Conservation (phyloP, 495 filamentous ascomycete species). For the Aspergillus taichungensis region DNA sequence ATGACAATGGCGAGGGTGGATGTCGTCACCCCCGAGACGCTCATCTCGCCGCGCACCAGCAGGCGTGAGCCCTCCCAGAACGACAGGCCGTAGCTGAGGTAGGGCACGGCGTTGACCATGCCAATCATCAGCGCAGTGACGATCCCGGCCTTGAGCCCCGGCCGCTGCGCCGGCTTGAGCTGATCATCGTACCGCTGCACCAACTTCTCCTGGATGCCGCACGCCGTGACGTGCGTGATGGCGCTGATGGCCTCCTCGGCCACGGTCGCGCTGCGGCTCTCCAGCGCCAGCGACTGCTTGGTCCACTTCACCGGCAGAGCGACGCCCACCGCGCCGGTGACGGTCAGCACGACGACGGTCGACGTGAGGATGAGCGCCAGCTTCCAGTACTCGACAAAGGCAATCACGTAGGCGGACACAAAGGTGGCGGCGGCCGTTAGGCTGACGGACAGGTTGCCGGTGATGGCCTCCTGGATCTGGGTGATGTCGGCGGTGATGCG, state of each 20-base stretch:
- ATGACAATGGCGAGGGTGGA: slow-evolving; percentile 7
- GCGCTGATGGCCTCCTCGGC: slow-evolving; percentile 13
- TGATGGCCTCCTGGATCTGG: slow-evolving; percentile 36
- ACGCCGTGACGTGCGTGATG: slow-evolving; percentile 9
- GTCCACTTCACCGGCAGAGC: not conserved
- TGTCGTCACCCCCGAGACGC: not conserved
- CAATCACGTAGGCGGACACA: slow-evolving; percentile 26
- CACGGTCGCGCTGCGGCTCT: not conserved
- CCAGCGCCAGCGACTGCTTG: not conserved
- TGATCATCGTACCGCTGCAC: not conserved
- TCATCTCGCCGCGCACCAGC: slow-evolving; percentile 5
- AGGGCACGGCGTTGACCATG: slow-evolving; percentile 1
- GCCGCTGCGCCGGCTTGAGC: not conserved
- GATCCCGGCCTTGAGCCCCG: slow-evolving; percentile 1
- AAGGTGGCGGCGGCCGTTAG: slow-evolving; percentile 25
- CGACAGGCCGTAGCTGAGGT: slow-evolving; percentile 7
- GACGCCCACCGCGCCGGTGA: slow-evolving; percentile 9
- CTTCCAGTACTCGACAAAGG: slow-evolving; percentile 27
- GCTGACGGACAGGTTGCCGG: slow-evolving; percentile 23
- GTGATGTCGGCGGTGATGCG: slow-evolving; percentile 31
- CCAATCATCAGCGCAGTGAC: slow-evolving; percentile 2
- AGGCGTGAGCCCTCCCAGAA: slow-evolving; percentile 13
- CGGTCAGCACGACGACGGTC: slow-evolving; percentile 17
- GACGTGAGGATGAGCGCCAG: slow-evolving; percentile 26
- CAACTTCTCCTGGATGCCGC: slow-evolving; percentile 5